Base-by-base conservation (phyloP, 768 basidiomycete genomes). In the Floccularia luteovirens region DNA sequence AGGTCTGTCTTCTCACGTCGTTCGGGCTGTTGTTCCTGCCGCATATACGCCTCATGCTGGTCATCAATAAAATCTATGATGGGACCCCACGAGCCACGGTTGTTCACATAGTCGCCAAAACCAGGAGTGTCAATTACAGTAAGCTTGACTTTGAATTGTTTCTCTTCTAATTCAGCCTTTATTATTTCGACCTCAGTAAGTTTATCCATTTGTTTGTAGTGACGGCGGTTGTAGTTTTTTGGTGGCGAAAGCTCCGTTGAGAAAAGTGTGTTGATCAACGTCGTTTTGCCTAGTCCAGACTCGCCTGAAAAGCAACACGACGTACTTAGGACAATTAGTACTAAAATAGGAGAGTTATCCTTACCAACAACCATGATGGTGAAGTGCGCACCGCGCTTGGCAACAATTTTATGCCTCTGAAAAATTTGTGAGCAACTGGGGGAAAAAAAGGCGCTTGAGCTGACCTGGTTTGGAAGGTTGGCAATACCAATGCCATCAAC, bases 81-180 rank as follows among this genome's bases (percentile, higher is more conserved):
- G 39, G 96, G 96, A 21, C 79, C 75, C 96, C 96, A 99, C 14
- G 90, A 93, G 63, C 98, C 96, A 42, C 90, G 80, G 77, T 99
- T 99, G 88, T 99, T 99, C 68, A 99, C 94, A 56, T 97, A 98
- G 84, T 99, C 96, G 25, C 96, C 96, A 48, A 98, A 99, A 21
- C 96, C 96, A 40, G 96, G 96, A 8, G 94, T 97, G 64, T 99
- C 96, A 49, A 99, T 94, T 59, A 98, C 96, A 13, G 88, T 93
- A 48, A 99, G 80, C 74, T 97, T 98, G 73, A 97, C 93, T 64
- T 92, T 94, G 81, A 98, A 98, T 58, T 90, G 87, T 60, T 93
- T 90, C 65, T 98, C 96, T 67, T 98, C 96, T 17, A 99, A 79
- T 67, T 97, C 94, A 11, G 94, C 96, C 72, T 99, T 99, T 74